Base-by-base conservation (phyloP, 2,329 filamentous ascomycete species). In the Didymellaceae sp. region DNA sequence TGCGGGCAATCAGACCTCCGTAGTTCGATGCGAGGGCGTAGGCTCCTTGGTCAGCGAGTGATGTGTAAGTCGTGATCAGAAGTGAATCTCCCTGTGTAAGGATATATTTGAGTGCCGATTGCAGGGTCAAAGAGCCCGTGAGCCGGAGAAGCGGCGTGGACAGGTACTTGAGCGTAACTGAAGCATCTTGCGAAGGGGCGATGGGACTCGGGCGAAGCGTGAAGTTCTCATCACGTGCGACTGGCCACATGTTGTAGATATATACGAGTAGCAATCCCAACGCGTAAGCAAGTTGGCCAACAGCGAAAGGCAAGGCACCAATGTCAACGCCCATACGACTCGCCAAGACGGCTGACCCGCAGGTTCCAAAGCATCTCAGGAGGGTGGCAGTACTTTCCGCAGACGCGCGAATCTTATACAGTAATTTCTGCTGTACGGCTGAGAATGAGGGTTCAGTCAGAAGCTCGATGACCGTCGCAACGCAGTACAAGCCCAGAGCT, bases 11-110 rank as follows among this genome's bases (percentile, higher is more conserved):
- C 0, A 99, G 82, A 2, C 92, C 90, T 17, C 94, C 94, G 70
- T 81, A 99, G 73, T 97, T 99, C 63, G 91, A 91, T 43, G 93
- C 94, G 5, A 99, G 81, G 0, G 92, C 91, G 68, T 97, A 99
- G 26, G 91, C 86, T 11, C 94, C 94, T 76, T 97, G 94, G 4
- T 92, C 88, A 32, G 85, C 80, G 1, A 94, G 82, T 0, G 86
- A 86, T 6, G 92, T 87, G 49, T 97, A 80, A 10, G 86, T 76
- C 13, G 89, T 87, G 57, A 99, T 87, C 40, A 97, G 85, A 61
- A 97, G 84, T 1, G 91, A 91, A 75, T 99, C 94, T 52, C 93
- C 94, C 75, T 97, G 91, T 0, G 94, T 97, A 43, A 99, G 83
- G 43, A 97, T 71, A 70, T 97, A 93, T 74, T 99, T 99, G 65